phyloP scores from a whole-genome alignment of 2,329 filamentous ascomycete species.

The Setomelanomma holmii region DNA sequence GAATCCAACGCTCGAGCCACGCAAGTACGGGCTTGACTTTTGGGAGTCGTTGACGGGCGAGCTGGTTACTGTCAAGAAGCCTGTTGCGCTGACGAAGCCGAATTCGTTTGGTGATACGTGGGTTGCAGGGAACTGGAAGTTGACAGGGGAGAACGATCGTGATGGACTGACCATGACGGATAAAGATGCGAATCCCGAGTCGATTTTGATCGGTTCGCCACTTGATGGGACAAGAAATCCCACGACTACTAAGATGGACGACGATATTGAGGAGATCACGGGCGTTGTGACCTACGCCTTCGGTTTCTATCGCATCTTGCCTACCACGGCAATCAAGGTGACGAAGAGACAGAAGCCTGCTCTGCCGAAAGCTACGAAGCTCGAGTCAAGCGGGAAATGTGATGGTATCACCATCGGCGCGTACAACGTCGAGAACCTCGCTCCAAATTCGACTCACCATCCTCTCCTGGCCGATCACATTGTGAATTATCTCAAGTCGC shows the following conservation, averaged over 20 bases:
- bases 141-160: conserved; percentile 67
- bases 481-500: conserved; percentile 67
- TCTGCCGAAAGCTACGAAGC: conserved; percentile 59
- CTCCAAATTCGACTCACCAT: conserved; percentile 63
- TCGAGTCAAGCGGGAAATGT: conserved; percentile 65
- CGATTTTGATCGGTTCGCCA: conserved; percentile 69
- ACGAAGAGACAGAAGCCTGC: conserved; percentile 54
- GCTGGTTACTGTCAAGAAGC: conserved; percentile 67
- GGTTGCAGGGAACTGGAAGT: conserved; percentile 70
- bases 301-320: conserved; percentile 74
- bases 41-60: conserved; percentile 75
- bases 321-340: conserved; percentile 64
- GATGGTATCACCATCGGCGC: conserved; percentile 67
- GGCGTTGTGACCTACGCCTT: conserved; percentile 71
- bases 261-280: conserved; percentile 69
- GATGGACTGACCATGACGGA: conserved; percentile 70
- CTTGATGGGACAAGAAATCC: conserved; percentile 71
- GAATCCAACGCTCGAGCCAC: conserved; percentile 69
- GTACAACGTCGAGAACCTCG: conserved; percentile 76
- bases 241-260: conserved; percentile 67
- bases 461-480: conserved; percentile 69
- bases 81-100: conserved; percentile 65
- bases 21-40: conserved; percentile 72
- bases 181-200: conserved; percentile 71
- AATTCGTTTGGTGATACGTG: conserved; percentile 73